phyloP scores from a whole-genome alignment of 176 grass and related monocot species.

The Ampelocalamus luodianensis region DNA sequence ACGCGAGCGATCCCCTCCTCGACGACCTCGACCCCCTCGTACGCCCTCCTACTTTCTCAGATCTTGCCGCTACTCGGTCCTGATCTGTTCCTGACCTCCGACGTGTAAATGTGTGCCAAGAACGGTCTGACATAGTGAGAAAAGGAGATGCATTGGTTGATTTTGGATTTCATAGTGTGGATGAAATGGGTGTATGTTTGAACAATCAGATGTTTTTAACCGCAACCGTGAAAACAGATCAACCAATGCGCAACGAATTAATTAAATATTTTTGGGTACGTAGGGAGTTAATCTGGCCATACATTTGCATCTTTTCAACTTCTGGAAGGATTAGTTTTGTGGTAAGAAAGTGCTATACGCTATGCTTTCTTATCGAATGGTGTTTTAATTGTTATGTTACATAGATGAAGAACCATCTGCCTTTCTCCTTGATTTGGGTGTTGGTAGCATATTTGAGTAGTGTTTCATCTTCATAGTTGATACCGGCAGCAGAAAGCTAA shows the following conservation, averaged over 20 bases:
- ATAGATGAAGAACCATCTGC: neutral
- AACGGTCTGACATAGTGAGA: neutral
- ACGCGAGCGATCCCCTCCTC: slow-evolving; percentile 36
- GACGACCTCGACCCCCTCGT: slow-evolving; percentile 72
- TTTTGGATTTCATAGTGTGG: neutral
- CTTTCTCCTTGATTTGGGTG: slow-evolving; percentile 4
- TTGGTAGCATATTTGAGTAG: neutral
- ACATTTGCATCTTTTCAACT: slow-evolving; percentile 6
- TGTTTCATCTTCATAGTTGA: neutral
- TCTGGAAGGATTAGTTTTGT: neutral
- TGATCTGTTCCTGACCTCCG: neutral
- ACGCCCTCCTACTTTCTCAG: neutral
- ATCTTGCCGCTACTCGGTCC: slow-evolving; percentile 27
- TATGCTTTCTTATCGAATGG: neutral
- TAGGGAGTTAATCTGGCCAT: neutral
- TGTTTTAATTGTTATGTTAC: slow-evolving; percentile 17
- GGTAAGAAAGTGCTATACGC: neutral
- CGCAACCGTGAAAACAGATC: neutral
- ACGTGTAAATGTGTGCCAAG: neutral
- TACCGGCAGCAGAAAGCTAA: neutral
- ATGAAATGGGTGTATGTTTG: slow-evolving; percentile 8
- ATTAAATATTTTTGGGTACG: neutral
- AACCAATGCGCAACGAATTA: neutral
- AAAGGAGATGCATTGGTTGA: neutral
- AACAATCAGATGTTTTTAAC: neutral